Percentiles rank a stretch among this genome's conserved stretches.
Evolutionary conservation across 2,329 filamentous ascomycete species (phyloP).

Genomic region (Claviceps sp.): DNA sequence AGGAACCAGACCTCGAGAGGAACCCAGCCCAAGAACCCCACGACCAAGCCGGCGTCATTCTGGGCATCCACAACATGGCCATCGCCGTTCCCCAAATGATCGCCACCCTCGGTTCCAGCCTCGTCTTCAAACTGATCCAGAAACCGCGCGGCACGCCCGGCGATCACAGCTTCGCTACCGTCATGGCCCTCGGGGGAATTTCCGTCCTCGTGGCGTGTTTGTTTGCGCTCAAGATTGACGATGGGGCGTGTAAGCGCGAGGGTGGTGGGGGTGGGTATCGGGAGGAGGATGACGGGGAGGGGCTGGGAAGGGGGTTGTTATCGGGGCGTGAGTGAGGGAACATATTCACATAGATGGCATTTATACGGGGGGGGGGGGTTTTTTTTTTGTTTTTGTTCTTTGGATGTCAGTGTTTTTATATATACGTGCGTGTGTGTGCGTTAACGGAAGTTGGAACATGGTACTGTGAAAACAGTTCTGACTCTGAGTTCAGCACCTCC

Average conservation of each 20-base stretch:
- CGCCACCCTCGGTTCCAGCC: constrained; percentile 69
- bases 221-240: constrained; percentile 53
- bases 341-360: no score
- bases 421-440: no score
- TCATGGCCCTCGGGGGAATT: constrained; percentile 70
- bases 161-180: constrained; percentile 77
- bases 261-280: not conserved
- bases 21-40: constrained; percentile 42
- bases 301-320: constrained; percentile 6
- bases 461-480: no score
- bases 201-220: constrained; percentile 66
- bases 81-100: constrained; percentile 86
- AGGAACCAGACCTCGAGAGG: constrained; percentile 12
- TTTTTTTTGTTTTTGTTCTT: no score
- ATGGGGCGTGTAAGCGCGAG: constrained; percentile 31
- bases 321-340: not conserved
- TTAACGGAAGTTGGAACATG: no score
- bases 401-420: no score
- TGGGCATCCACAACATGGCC: constrained; percentile 92
- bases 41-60: constrained; percentile 76
- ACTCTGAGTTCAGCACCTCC: no score
- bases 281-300: constrained; percentile 20
- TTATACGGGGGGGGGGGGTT: no score
- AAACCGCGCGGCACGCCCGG: constrained; percentile 75
- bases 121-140: constrained; percentile 75